Evolutionary conservation across 1,284 basidiomycete species (phyloP), one percentile per base, ranked within the genome.

Genomic region (Ceratobasidium sp.): DNA sequence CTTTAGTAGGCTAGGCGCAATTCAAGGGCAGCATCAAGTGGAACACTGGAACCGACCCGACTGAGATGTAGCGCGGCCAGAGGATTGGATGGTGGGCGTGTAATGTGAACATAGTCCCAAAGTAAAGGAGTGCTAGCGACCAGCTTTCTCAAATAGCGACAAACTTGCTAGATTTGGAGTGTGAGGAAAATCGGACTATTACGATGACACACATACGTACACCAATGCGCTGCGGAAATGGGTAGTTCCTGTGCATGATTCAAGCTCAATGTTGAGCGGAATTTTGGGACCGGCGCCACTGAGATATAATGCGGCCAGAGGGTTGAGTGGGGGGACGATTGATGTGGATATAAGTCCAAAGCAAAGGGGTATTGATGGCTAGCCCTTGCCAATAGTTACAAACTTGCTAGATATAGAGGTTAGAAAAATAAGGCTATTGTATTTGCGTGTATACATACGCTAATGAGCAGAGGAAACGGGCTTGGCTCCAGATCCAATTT

Each of bases 321-420:
- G 42, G 29, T 45, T 40, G 12, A 31, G 40, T 31, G 56, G 56
- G 3, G 7, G 42, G n/a, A n/a, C n/a, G n/a, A n/a, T n/a, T n/a
- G n/a, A n/a, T n/a, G n/a, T n/a, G n/a, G n/a, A 56, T 56, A 56
- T 56, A 40, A 7, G 54, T 3, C 54, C 54, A 56, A 20, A 56
- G 35, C 2, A 1, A 22, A 22, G 54, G 54, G 54, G 34, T n/a
- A 10, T 29, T 56, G 7, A 56, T 35, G n/a, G 54, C 54, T 6
- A 40, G 34, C 13, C 27, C n/a, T 10, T 35, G 31, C 54, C 54
- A 56, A 10, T 38, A 35, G 22, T 27, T n/a, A 20, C 54, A 56
- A 22, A 56, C 54, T 38, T 38, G 32, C 54, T 56, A 38, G 27
- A 2, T 13, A 17, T 31, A 20, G 17, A 40, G 17, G 17, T 40